These are phyloP conservation scores for Cyberlindnera nakhonratchasimensis DNA, from an alignment of 805 yeast species.

Conservation along the genomic window DNA sequence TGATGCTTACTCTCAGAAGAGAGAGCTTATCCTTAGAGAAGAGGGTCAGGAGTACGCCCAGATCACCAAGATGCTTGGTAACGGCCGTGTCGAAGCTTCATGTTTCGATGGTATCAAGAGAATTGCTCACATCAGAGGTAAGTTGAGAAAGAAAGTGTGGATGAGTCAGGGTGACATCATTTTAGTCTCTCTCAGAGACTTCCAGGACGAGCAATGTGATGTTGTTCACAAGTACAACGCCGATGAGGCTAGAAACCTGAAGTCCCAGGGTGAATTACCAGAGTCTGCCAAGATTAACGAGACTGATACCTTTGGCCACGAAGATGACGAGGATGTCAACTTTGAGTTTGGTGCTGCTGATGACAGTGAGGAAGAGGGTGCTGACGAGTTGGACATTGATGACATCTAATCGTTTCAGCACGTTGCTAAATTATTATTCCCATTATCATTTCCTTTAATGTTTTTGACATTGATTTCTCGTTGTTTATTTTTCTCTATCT, in stretches of 20 bases:
- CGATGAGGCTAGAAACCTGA: constrained; percentile 96
- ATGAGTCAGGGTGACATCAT: constrained; percentile 98
- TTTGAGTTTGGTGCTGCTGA: constrained; percentile 96
- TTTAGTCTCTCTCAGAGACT: constrained; percentile 92
- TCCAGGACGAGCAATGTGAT: constrained; percentile 98
- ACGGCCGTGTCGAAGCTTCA: constrained; percentile 91
- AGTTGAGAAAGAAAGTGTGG: constrained; percentile 99
- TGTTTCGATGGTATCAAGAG: constrained; percentile 94
- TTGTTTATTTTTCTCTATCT: background rate
- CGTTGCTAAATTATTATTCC: no score
- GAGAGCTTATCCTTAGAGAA: constrained; percentile 88
- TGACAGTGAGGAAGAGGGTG: constrained; percentile 70
- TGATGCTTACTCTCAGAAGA: constrained; percentile 83
- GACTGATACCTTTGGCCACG: constrained; percentile 95
- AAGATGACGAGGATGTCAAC: constrained; percentile 95
- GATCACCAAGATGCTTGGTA: constrained; percentile 96
- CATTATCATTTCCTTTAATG: background rate
- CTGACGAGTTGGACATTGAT: constrained; percentile 80
- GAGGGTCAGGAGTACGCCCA: constrained; percentile 99
- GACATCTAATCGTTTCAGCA: constrained; percentile 80
- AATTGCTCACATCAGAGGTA: constrained; percentile 98
- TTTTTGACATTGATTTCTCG: background rate
- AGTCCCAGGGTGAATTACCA: constrained; percentile 94
- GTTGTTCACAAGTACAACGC: constrained; percentile 95
- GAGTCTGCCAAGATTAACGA: constrained; percentile 96